Evolutionary conservation across 176 grass and related monocot species (phyloP).

Genomic region (Eleusine coracana): DNA sequence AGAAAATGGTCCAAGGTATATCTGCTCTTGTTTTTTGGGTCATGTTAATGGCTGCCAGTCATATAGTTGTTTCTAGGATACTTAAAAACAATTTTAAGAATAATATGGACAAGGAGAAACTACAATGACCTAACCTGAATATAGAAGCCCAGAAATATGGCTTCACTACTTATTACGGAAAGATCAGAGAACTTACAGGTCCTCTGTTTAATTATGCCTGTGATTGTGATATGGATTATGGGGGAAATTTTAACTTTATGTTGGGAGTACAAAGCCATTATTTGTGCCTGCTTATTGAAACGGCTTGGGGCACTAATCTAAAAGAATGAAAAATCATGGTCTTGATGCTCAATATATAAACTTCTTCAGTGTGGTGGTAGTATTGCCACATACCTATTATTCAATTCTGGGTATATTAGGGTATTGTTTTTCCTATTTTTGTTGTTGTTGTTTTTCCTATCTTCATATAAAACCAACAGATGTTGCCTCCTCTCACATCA

Average conservation of each 20-base stretch:
- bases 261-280: not conserved
- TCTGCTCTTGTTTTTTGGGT: conserved; percentile 7
- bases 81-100: not conserved
- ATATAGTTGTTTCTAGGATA: not conserved
- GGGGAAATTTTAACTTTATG: not conserved
- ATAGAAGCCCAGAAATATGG: not conserved
- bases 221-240: not conserved
- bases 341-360: not conserved
- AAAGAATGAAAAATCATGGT: not conserved
- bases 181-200: conserved; percentile 9
- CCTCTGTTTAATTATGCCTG: not conserved
- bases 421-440: conserved; percentile 23
- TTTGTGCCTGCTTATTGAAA: conserved; percentile 18
- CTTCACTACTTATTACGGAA: conserved; percentile 16
- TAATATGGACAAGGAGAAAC: not conserved
- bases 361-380: not conserved
- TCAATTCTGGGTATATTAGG: not conserved
- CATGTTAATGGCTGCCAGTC: not conserved
- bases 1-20: conserved; percentile 96
- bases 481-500: not conserved
- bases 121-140: not conserved
- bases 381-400: not conserved
- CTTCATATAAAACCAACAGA: conserved; percentile 25
- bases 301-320: not conserved
- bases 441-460: not conserved